Evolutionary conservation across 805 yeast species (phyloP), one percentile per base, ranked within the genome.

Genomic region (Candida nemodendra): DNA sequence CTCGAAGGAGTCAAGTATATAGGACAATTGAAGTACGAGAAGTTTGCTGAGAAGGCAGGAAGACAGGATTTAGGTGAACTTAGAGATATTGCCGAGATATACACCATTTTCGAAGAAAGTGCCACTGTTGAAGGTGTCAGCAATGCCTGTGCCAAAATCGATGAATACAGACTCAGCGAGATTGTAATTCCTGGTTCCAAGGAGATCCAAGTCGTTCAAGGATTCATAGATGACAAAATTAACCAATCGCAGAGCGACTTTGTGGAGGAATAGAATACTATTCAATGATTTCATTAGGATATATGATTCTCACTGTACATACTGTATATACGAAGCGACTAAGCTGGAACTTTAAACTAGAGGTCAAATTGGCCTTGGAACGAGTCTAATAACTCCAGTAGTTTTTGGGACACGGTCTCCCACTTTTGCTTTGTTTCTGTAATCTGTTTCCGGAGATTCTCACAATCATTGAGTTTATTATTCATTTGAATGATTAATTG

Each of bases 1-100:
- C 65, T 79, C 18, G 67, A 75, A 38, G 96, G 96, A 17, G 68
- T 90, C 29, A 68, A 76, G 49, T 77, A 65, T 48, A 75, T 87
- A 27, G 87, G 95, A 18, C 69, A 77, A 52, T 64, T 88, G 58
- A 86, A 86, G 65, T 65, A 79, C 30, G 66, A 66, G 42, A 76
- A 78, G 51, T 81, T 74, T 45, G 48, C 46, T 15, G 45, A 47
- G 7, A 41, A 45, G 23, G 36, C 53, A 11, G 69, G 56, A 8
- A 53, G 65, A 17, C 66, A 65, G 22, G 78, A 78, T 18, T 64
- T 75, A 27, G 66, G 61, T 5, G 71, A 70, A 37, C 69, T 68
- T 15, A 54, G 61, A 38, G 66, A 64, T 42, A 56, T 64, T 34
- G 64, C 62, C 21, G 69, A 64, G 45, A 42, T 53, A 12, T 64